Percentiles rank a stretch among this genome's conserved stretches.
phyloP scores from a whole-genome alignment of 257 asterid species.

The Solanum clarkiae region DNA sequence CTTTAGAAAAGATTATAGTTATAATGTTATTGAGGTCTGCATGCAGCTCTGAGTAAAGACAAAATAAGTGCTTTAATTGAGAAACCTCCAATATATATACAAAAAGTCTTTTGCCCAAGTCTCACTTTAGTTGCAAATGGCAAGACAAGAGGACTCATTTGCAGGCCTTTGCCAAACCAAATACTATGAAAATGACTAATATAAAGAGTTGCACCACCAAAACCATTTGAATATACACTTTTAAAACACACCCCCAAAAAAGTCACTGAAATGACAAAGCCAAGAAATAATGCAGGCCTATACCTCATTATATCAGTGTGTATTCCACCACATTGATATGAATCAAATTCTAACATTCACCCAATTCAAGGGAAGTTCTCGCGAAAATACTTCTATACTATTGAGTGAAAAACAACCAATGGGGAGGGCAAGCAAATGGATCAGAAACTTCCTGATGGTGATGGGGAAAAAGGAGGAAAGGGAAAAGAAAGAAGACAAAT shows the following conservation, averaged over 20 bases:
- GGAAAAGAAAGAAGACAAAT: conserved; percentile 20
- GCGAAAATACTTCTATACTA: background rate
- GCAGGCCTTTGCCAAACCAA: conserved; percentile 34
- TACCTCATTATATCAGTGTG: background rate
- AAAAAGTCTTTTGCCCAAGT: background rate
- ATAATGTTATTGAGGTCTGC: background rate
- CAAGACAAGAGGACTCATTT: conserved; percentile 17
- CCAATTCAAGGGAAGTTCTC: background rate
- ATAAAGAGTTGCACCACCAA: background rate
- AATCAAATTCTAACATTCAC: background rate
- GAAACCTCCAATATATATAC: background rate
- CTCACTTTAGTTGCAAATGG: conserved; percentile 49
- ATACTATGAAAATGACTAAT: background rate
- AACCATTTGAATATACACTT: background rate
- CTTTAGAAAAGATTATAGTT: background rate
- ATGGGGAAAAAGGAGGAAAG: conserved; percentile 46
- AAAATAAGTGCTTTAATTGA: background rate
- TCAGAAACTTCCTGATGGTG: conserved; percentile 46
- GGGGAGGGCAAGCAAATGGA: conserved; percentile 75
- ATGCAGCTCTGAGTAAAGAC: background rate
- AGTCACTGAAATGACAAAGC: background rate
- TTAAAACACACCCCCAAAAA: background rate
- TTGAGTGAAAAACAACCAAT: conserved; percentile 8
- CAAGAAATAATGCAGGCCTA: background rate
- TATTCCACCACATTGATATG: background rate